Percentiles rank a stretch among this genome's conserved stretches.
Evolutionary conservation across 2,329 filamentous ascomycete species (phyloP).

Genomic region (Mariannaea sp.): DNA sequence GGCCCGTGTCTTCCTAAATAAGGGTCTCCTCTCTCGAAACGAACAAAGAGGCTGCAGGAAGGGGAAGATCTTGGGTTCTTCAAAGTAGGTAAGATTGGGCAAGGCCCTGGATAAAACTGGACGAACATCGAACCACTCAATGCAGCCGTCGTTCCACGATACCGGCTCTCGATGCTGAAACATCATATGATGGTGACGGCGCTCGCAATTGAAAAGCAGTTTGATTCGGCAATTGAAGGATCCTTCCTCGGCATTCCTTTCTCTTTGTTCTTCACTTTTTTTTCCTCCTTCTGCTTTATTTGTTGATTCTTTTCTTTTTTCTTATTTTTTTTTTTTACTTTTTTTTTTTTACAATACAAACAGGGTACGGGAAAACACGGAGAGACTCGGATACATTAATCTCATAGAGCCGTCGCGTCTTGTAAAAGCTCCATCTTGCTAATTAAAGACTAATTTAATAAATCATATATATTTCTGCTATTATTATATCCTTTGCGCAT

Average conservation of each 20-base stretch:
- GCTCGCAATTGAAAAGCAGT: background rate
- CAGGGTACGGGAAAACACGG: slow-evolving; percentile 14
- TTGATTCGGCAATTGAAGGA: slow-evolving; percentile 19
- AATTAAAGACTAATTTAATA: too few species aligned
- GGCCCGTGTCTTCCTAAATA: slow-evolving; percentile 26
- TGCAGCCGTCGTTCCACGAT: slow-evolving; percentile 33
- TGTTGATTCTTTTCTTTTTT: too few species aligned
- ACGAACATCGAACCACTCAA: slow-evolving; percentile 38
- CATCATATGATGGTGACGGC: slow-evolving; percentile 37
- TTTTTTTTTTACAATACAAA: slow-evolving; percentile 14
- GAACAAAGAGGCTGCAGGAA: slow-evolving; percentile 26
- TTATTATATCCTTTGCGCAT: slow-evolving; percentile 6
- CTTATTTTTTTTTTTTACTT: too few species aligned
- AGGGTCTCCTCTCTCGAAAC: background rate
- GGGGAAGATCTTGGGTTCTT: slow-evolving; percentile 21
- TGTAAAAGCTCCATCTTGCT: slow-evolving; percentile 1
- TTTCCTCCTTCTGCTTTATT: too few species aligned
- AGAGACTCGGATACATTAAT: slow-evolving; percentile 31
- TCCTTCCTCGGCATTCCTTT: too few species aligned
- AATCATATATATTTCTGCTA: too few species aligned
- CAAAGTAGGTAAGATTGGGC: slow-evolving; percentile 24
- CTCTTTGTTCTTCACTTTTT: too few species aligned
- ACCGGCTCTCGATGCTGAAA: slow-evolving; percentile 4
- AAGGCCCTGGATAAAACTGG: slow-evolving; percentile 29
- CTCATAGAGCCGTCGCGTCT: slow-evolving; percentile 7